Evolutionary conservation across 495 filamentous ascomycete species (phyloP), one percentile per base, ranked within the genome.

Genomic region (Podospora anserina): DNA sequence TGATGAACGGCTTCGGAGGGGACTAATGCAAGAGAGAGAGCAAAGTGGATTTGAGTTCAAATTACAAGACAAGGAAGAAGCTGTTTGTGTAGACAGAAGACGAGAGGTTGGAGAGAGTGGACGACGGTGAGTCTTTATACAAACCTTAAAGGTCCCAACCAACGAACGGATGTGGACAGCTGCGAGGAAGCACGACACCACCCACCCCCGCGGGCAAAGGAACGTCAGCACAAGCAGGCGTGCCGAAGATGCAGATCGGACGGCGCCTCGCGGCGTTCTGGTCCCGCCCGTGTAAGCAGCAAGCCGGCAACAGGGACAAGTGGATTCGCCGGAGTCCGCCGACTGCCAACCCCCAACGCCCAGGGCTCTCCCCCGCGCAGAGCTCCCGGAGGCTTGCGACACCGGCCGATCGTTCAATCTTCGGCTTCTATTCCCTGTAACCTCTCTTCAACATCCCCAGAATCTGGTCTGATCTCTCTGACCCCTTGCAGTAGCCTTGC

Each of bases 291-390:
- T 49, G n/a, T 63, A 18, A 67, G 30, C 67, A 63, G 39, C 53
- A 28, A 70, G 34, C 62, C 58, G 68, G 62, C 65, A 26, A n/a
- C 26, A n/a, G 53, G 20, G 5, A 27, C 32, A 66, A 59, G 71
- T 70, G 69, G 74, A 71, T 28, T 28, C 71, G 53, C 70, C 77
- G 77, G 77, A 78, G 73, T 66, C 75, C 77, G 77, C 77, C 77
- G 75, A 77, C 68, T 23, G 70, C 77, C 77, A 69, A 61, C 27
- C 59, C 39, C 39, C 39, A 49, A 7, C 49, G 61, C 61, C 23
- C 34, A 16, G 27, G 61, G 62, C 19, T 61, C 67, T 44, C 16
- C 32, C 16, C 53, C 28, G 56, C 20, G 53, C 49, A 57, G 7
- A 39, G 61, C 65, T 59, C 53, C 64, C 26, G 63, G 44, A 59